Base-by-base conservation (phyloP, 306 rosid genomes). In the Adenanthera pavonina region DNA sequence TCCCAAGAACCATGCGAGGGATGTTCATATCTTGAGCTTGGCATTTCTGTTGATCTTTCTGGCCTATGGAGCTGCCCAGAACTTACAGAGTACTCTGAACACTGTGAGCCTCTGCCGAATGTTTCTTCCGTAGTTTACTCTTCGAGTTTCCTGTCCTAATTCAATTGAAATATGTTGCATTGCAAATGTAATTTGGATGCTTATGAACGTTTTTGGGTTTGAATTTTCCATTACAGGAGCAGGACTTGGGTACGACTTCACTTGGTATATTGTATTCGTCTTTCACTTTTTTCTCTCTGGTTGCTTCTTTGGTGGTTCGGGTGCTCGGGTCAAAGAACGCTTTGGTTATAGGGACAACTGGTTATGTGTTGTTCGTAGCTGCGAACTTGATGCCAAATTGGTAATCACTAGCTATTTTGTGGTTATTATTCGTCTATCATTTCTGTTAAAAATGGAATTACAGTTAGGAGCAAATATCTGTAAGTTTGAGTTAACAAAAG, bases 41-140 rank as follows among this genome's bases (percentile, higher is more conserved):
- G 91, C 97, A 11, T 95, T 93, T 75, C 86, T 95, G 36, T 83
- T 89, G 81, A 84, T 95, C 59, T 95, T 95, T 66, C 89, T 93
- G 3, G 96, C 99, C 38, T 95, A 89, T 51, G 99, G 99, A 6
- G 99, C 99, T 7, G 99, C 92, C 5, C 99, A 93, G 85, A 95
- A 95, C 76, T 79, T 95, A 20, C 93, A 95, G 89, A 95, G 92
- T 75, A 90, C 94, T 15, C 66, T 95, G 81, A 95, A 95, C 85
- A 93, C 92, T 16, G 98, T 95, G 71, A 80, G 89, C 82, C 17
- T 40, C 67, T 34, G 13, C 12, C 6, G 30, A 14, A 80, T 11
- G 60, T 62, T 77, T 72, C 61, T 5, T 20, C 47, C 17, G 40
- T 1, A 34, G 51, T 61, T 47, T 49, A 35, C 54, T 70, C 51